Base-by-base conservation (phyloP, 768 basidiomycete genomes). In the Boletus sp. region DNA sequence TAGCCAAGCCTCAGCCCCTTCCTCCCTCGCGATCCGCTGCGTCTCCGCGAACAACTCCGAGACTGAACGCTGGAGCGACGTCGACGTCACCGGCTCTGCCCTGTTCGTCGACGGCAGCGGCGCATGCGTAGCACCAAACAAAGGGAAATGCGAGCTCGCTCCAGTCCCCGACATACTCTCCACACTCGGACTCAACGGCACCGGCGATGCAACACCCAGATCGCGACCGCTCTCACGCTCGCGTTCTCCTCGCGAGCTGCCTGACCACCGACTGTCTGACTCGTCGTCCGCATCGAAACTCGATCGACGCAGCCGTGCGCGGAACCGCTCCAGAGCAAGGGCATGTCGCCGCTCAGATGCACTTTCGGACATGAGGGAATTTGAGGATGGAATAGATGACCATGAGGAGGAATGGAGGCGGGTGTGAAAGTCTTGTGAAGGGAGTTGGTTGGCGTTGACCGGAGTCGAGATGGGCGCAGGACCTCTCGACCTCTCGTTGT, bases 281-380 rank as follows among this genome's bases (percentile, higher is more conserved):
- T 66, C 67, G 17, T 67, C 66, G 41, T 67, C 66, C 8, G 35
- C 59, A 44, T 67, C 67, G 0, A 64, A 55, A 14, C 62, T 70
- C 9, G 63, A 56, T 54, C 55, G 63, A 35, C 52, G 53, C 7
- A 47, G 19, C 2, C 56, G 59, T 3, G 70, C 56, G 15, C 70
- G 67, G 42, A 76, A 51, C 15, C 74, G 73, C 7, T 71, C 68
- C 32, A 74, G 65, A 19, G 77, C 76, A 8, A 64, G 67, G 19
- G 71, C 64, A 17, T 75, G 67, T 29, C 76, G 70, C 43, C 73
- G 69, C 49, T 79, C 79, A 11, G 71, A 71, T 2, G 75, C 74
- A 54, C 69, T 79, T 59, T 81, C 79, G 1, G 73, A 70, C 38
- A 77, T 72, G 41, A 76, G 73, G 0, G 74, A 75, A 34, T 72